Conservation (phyloP, 805 yeast species). For the Barnettozyma botsteinii region DNA sequence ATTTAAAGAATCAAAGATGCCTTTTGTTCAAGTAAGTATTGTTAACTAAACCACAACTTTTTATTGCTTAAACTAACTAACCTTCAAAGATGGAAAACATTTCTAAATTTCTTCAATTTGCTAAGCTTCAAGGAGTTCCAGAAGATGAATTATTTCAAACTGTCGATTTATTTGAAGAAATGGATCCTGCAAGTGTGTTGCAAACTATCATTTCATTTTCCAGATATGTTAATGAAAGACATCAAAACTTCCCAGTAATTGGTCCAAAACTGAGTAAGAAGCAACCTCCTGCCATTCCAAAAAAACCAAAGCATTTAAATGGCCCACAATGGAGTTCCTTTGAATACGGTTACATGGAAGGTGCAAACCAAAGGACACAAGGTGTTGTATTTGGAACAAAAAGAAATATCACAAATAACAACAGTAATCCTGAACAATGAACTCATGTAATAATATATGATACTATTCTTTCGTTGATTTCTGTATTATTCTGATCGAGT, state of each 20-base stretch:
- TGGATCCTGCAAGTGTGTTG: constrained; percentile 76
- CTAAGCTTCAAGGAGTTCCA: constrained; percentile 62
- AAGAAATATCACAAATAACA: constrained; percentile 35
- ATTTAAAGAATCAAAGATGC: constrained; percentile 61
- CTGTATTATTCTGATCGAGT: constrained; percentile 20
- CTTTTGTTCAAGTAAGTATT: constrained; percentile 5
- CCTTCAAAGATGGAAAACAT: constrained; percentile 71
- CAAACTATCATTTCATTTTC: constrained; percentile 70
- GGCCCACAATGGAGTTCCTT: constrained; percentile 44
- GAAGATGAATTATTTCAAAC: constrained; percentile 82
- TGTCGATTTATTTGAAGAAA: constrained; percentile 61
- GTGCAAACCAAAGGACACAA: constrained; percentile 50
- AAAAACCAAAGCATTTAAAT: constrained; percentile 44
- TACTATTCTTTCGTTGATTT: constrained; percentile 21
- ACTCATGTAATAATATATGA: constrained; percentile 16
- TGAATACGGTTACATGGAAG: constrained; percentile 57
- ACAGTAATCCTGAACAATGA: not conserved
- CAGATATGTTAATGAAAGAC: constrained; percentile 53
- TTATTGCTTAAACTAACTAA: constrained; percentile 44
- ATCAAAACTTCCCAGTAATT: constrained; percentile 44
- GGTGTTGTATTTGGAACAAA: constrained; percentile 48
- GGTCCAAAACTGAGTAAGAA: constrained; percentile 53
- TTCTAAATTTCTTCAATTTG: constrained; percentile 58
- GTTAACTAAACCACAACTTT: no score
- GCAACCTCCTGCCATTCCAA: constrained; percentile 46